These are phyloP conservation scores for Penicillium sp. DNA, from an alignment of 2,329 filamentous ascomycete genomes.

Conservation along the genomic window DNA sequence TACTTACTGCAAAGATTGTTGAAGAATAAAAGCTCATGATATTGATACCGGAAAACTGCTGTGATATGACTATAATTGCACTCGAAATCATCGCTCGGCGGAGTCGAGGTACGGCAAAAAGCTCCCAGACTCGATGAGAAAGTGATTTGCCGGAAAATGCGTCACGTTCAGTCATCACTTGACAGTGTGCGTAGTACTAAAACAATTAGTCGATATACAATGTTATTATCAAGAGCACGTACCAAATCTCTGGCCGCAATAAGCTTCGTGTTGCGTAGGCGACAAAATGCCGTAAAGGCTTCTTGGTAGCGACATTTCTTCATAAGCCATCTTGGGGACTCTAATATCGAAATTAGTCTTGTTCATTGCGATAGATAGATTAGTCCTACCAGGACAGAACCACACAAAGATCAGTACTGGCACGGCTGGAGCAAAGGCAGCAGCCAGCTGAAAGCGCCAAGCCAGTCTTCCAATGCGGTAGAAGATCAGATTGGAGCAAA, in stretches of 20 bases:
- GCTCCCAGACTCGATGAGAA: slow-evolving; percentile 51
- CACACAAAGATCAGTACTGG: slow-evolving; percentile 46
- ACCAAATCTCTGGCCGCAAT: slow-evolving; percentile 33
- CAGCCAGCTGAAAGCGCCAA: slow-evolving; percentile 34
- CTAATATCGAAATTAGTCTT: slow-evolving; percentile 7
- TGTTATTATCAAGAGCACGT: neutral
- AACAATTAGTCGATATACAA: neutral
- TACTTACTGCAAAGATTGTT: slow-evolving; percentile 48
- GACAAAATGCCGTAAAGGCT: slow-evolving; percentile 33
- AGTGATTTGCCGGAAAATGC: slow-evolving; percentile 26
- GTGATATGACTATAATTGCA: slow-evolving; percentile 37
- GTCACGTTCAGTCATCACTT: slow-evolving; percentile 43
- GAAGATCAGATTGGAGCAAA: slow-evolving; percentile 38
- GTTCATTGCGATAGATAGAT: neutral
- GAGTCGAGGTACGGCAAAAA: slow-evolving; percentile 54
- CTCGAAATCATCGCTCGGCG: slow-evolving; percentile 47
- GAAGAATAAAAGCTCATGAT: slow-evolving; percentile 58
- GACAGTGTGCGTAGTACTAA: slow-evolving; percentile 45
- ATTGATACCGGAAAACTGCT: slow-evolving; percentile 43
- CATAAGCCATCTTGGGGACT: slow-evolving; percentile 38
- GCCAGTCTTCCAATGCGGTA: slow-evolving; percentile 18
- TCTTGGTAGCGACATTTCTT: slow-evolving; percentile 31
- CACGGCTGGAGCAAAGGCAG: slow-evolving; percentile 45
- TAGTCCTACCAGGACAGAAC: slow-evolving; percentile 20
- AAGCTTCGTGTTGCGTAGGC: slow-evolving; percentile 32